Evolutionary conservation across 495 filamentous ascomycete genomes (phyloP).

Genomic region (Trichoderma parareesei): DNA sequence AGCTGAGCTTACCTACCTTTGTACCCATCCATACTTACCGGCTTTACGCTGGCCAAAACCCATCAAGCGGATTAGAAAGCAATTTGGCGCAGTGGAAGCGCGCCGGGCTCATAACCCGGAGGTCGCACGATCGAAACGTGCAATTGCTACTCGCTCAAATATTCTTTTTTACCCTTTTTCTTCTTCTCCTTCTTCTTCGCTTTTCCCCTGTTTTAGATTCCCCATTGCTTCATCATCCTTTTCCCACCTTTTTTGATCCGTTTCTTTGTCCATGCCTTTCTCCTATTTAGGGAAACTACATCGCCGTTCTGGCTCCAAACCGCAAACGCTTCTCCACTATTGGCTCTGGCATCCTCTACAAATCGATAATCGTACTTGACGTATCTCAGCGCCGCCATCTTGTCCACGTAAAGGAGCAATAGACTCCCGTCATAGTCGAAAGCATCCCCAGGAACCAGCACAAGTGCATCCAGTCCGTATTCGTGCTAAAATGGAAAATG

Average conservation of each 20-base stretch:
- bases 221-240: neutral
- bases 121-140: conserved; percentile 10
- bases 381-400: neutral
- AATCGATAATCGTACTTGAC: neutral
- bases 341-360: neutral
- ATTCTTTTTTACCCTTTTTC: neutral
- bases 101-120: conserved; percentile 10
- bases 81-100: conserved; percentile 10
- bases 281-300: neutral
- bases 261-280: neutral
- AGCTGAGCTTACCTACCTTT: neutral
- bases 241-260: neutral
- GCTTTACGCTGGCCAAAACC: neutral
- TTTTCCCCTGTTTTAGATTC: neutral
- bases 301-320: neutral
- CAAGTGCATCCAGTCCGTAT: neutral
- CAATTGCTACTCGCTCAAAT: neutral
- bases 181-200: neutral
- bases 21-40: neutral
- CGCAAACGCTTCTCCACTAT: neutral
- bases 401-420: conserved; percentile 1
- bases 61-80: conserved; percentile 4
- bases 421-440: neutral
- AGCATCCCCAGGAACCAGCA: neutral
- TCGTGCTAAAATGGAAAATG: neutral